These are phyloP conservation scores for Erythrophleum fordii DNA, from an alignment of 306 rosid genomes.

Conservation along the genomic window DNA sequence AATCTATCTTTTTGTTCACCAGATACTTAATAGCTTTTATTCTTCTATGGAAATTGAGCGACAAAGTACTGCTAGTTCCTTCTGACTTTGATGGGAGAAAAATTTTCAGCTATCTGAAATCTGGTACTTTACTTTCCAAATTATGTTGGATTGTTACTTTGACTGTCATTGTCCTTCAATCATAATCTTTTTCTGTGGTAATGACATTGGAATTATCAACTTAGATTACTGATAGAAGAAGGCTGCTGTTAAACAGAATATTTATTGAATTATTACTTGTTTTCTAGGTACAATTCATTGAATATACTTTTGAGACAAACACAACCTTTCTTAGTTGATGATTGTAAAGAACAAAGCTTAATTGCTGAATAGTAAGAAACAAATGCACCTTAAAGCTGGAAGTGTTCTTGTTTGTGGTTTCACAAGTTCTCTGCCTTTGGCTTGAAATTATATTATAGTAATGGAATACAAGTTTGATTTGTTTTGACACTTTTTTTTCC, in stretches of 20 bases:
- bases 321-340: slow-evolving; percentile 1
- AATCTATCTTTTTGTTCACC: slow-evolving; percentile 39
- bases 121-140: slow-evolving; percentile 59
- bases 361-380: slow-evolving; percentile 19
- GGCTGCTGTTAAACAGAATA: not conserved
- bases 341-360: slow-evolving; percentile 4
- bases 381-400: not conserved
- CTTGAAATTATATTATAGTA: slow-evolving; percentile 15
- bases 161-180: slow-evolving; percentile 23
- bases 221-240: slow-evolving; percentile 4
- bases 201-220: slow-evolving; percentile 12
- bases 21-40: slow-evolving; percentile 84
- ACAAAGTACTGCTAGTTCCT: slow-evolving; percentile 62
- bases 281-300: slow-evolving; percentile 16
- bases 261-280: not conserved
- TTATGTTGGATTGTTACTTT: slow-evolving; percentile 28
- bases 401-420: slow-evolving; percentile 26
- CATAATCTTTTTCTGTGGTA: slow-evolving; percentile 4
- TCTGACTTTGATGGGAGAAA: slow-evolving; percentile 66
- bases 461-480: slow-evolving; percentile 25
- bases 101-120: slow-evolving; percentile 73
- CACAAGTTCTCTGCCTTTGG: slow-evolving; percentile 20
- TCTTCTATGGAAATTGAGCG: slow-evolving; percentile 83
- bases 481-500: not conserved
- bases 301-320: not conserved